These are phyloP conservation scores for Cavenderia fasciculata DNA, from an alignment of 78 protist genomes.

Conservation along the genomic window DNA sequence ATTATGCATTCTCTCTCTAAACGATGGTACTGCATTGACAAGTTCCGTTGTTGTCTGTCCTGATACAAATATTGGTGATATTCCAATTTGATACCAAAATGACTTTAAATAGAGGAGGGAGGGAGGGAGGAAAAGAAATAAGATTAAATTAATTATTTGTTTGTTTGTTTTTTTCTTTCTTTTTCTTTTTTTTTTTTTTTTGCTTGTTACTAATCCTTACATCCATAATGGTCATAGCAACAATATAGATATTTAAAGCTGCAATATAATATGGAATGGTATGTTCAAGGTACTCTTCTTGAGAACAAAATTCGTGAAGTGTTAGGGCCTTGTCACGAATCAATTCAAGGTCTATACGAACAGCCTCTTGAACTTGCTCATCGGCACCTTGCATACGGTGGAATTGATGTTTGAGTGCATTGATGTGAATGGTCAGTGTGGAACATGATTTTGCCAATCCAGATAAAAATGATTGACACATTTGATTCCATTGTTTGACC, in stretches of 20 bases:
- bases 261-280: neutral
- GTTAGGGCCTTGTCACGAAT: neutral
- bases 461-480: neutral
- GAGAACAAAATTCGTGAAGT: neutral
- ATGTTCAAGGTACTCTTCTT: neutral
- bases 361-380: constrained; percentile 7
- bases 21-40: neutral
- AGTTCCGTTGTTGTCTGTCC: neutral
- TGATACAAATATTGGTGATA: constrained; percentile 2
- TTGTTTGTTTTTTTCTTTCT: too few relatives aligned
- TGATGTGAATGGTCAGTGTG: neutral
- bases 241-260: neutral
- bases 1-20: neutral
- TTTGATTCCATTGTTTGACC: neutral
- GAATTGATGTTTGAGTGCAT: neutral
- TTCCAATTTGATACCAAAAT: constrained; percentile 15
- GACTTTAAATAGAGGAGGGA: neutral
- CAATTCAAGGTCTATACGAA: neutral
- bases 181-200: too few relatives aligned
- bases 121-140: neutral
- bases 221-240: neutral
- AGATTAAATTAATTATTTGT: too few relatives aligned
- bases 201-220: neutral
- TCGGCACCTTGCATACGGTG: neutral
- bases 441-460: neutral